phyloP scores from a whole-genome alignment of 768 basidiomycete species.

The Candolleomyces aberdarensis region DNA sequence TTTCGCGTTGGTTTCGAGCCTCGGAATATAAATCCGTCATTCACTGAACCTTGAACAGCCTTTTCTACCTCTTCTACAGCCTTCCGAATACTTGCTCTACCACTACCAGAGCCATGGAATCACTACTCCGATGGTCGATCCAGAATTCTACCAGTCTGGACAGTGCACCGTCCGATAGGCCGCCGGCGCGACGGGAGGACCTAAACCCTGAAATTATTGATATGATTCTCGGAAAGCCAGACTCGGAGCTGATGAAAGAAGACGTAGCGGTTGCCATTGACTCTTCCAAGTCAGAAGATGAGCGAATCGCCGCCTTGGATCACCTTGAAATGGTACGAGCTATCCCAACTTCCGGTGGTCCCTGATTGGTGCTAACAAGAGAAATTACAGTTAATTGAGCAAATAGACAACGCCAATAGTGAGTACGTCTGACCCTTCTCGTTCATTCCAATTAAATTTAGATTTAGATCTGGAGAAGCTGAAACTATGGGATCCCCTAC shows the following conservation, averaged over 20 bases:
- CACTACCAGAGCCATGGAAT: conserved; percentile 50
- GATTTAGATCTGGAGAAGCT: conserved; percentile 67
- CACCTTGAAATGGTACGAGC: conserved; percentile 78
- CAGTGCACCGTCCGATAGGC: conserved; percentile 24
- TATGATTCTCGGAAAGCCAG: conserved; percentile 79
- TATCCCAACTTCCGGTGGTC: not conserved
- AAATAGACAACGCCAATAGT: conserved; percentile 89
- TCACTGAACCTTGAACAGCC: too few relatives aligned
- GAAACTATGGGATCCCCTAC: conserved; percentile 76
- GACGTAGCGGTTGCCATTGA: conserved; percentile 65
- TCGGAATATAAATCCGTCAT: too few relatives aligned
- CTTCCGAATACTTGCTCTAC: not conserved
- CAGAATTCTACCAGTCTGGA: conserved; percentile 54
- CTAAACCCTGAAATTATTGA: conserved; percentile 86
- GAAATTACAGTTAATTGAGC: conserved; percentile 65
- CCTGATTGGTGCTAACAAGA: not conserved
- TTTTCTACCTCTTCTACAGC: too few relatives aligned
- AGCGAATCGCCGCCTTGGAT: conserved; percentile 69
- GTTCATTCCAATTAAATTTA: not conserved
- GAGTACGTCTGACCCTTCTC: conserved; percentile 20
- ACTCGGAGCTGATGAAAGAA: conserved; percentile 82
- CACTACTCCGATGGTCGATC: conserved; percentile 79
- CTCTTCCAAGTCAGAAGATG: conserved; percentile 47
- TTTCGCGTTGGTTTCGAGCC: conserved; percentile 12
- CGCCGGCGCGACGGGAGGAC: conserved; percentile 40